phyloP scores from a whole-genome alignment of 805 yeast species.

The Maudiozyma turicensis region DNA sequence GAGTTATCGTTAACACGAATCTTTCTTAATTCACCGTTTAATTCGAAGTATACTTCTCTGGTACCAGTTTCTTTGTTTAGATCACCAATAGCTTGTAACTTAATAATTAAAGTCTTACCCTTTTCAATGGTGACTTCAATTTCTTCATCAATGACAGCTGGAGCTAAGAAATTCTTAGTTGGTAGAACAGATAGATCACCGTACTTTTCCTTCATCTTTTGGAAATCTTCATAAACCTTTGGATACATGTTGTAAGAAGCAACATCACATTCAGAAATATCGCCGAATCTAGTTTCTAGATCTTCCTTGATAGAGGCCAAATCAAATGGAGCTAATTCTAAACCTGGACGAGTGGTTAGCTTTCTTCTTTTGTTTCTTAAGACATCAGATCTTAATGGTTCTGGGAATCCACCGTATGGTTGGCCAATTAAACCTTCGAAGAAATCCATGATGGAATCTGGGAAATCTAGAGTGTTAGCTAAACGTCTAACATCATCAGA shows the following conservation, averaged over 20 bases:
- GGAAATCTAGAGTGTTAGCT: slow-evolving; percentile 92
- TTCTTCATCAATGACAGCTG: slow-evolving; percentile 83
- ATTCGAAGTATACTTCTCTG: slow-evolving; percentile 94
- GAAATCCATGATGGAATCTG: slow-evolving; percentile 95
- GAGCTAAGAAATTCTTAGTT: slow-evolving; percentile 80
- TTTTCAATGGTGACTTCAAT: slow-evolving; percentile 81
- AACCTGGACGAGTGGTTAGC: slow-evolving; percentile 85
- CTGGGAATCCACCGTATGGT: slow-evolving; percentile 99
- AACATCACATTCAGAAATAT: slow-evolving; percentile 75
- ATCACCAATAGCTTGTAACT: slow-evolving; percentile 88
- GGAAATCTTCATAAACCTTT: slow-evolving; percentile 86
- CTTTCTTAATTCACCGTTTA: slow-evolving; percentile 97
- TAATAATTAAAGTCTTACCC: slow-evolving; percentile 89
- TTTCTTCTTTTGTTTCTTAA: slow-evolving; percentile 88
- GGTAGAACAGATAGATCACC: slow-evolving; percentile 94
- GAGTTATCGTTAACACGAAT: slow-evolving; percentile 84
- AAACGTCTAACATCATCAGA: slow-evolving; percentile 78
- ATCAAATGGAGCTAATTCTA: slow-evolving; percentile 78
- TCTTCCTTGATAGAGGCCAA: slow-evolving; percentile 63
- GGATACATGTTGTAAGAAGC: slow-evolving; percentile 98
- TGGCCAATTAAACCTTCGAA: slow-evolving; percentile 99
- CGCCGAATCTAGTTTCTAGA: slow-evolving; percentile 66
- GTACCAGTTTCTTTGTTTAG: slow-evolving; percentile 75
- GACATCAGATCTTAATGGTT: slow-evolving; percentile 88
- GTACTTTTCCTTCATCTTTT: slow-evolving; percentile 59